Evolutionary conservation across 306 rosid species (phyloP).

Genomic region (Vigna mungo): DNA sequence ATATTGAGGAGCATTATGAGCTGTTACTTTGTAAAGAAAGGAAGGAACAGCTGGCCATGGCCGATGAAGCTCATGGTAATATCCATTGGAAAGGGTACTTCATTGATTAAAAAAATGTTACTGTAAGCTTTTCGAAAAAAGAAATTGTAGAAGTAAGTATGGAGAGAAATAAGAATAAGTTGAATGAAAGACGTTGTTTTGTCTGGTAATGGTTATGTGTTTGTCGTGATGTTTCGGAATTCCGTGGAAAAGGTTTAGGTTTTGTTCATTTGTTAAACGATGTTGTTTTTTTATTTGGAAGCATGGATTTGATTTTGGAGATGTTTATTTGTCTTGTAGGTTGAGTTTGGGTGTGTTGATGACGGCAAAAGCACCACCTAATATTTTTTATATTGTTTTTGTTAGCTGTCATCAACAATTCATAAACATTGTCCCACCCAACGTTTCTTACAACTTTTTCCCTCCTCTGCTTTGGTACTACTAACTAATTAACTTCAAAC

Average conservation of each 20-base stretch:
- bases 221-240: constrained; percentile 32
- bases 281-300: not conserved
- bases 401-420: constrained; percentile 42
- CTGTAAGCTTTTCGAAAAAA: no score
- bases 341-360: constrained; percentile 36
- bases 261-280: constrained; percentile 16
- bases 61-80: not conserved
- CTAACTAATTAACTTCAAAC: not conserved
- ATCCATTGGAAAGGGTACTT: constrained; percentile 1
- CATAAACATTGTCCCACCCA: constrained; percentile 6
- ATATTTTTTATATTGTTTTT: constrained; percentile 23
- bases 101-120: no score
- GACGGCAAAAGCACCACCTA: constrained; percentile 12
- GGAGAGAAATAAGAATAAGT: not conserved
- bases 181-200: not conserved
- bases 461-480: not conserved
- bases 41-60: constrained; percentile 33
- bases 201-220: not conserved
- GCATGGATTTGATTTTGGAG: constrained; percentile 27
- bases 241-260: no score
- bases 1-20: not conserved
- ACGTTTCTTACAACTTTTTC: not conserved
- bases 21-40: not conserved
- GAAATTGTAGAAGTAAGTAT: no score
- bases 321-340: constrained; percentile 33